Base-by-base conservation (phyloP, 2,329 filamentous ascomycete species). In the Falciphora oryzae region DNA sequence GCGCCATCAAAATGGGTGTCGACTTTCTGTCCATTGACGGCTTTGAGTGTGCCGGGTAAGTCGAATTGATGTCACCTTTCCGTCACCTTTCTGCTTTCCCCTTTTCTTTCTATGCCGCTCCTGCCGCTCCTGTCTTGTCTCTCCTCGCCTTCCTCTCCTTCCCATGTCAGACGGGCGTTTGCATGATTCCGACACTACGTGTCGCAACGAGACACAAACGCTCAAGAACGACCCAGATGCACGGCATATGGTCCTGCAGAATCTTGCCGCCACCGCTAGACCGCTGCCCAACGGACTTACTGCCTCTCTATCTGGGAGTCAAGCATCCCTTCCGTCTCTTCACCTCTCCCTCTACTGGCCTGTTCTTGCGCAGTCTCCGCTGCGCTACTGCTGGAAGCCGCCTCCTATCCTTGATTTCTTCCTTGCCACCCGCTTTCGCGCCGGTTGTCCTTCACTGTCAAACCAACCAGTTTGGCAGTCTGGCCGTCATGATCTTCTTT, bases 1-100 rank as follows among this genome's bases (percentile, higher is more conserved):
- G 90, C 69, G 95, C 95, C 61, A 85, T 96, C 66, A 97, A 96
- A 78, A 87, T 98, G 56, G 95, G 95, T 68, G 95, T 97, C 5
- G 95, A 99, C 77, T 98, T 99, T 78, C 80, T 99, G 65, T 93
- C 89, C 69, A 98, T 99, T 71, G 95, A 99, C 75, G 95, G 95
- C 58, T 98, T 99, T 75, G 95, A 99, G 78, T 99, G 95, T 79
- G 95, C 93, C 58, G 95, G 84, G 73, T 75, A 68, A 68, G 73
- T 71, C 28, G 64, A 56, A 3, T 8, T 50, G 4, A 53, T 53
- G 22, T 53, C 44, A 4, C 22, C 32, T 35, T 57, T 22, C 61
- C 60, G 4, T 62, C 27, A 11, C 28, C 44, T 53, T 29, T 35
- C 56, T 53, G 57, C 58, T 35, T 59, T 61, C 61, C 65, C 65